Conservation (phyloP, 192 early-diverging fungal genomes). For the Backusella sp. region DNA sequence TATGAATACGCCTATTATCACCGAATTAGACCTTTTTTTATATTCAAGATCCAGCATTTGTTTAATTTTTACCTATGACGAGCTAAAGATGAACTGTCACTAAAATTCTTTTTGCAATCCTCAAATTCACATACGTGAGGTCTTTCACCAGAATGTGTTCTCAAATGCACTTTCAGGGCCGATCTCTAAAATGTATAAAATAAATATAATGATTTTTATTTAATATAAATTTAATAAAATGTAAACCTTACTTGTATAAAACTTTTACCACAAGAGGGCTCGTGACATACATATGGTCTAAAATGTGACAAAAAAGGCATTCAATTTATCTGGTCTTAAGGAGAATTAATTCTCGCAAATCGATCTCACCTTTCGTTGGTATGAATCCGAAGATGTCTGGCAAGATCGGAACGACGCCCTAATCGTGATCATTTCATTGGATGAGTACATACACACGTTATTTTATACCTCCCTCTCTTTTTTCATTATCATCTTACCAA, state of each 20-base stretch:
- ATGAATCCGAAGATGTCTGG: conserved; percentile 78
- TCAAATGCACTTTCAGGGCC: conserved; percentile 76
- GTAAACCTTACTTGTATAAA: conserved; percentile 60
- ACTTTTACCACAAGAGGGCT: conserved; percentile 71
- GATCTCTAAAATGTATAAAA: conserved; percentile 53
- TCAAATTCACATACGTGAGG: conserved; percentile 69
- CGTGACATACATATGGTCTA: conserved; percentile 68
- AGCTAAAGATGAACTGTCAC: conserved; percentile 74
- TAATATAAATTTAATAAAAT: neutral
- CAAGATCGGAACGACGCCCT: conserved; percentile 68
- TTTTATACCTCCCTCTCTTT: neutral
- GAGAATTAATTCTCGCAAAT: neutral
- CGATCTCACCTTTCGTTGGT: conserved; percentile 66
- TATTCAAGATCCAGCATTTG: neutral
- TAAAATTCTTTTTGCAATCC: conserved; percentile 75
- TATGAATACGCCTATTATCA: conserved; percentile 36
- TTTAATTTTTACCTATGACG: conserved; percentile 70
- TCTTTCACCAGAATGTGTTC: conserved; percentile 77
- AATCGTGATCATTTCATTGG: neutral
- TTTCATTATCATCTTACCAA: conserved; percentile 34
- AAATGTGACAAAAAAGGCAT: conserved; percentile 6
- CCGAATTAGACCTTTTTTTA: neutral
- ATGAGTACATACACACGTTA: neutral
- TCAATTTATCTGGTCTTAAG: neutral
- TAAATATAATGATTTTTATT: neutral